Conservation (phyloP, 176 grass and related monocot species). For the Triticum turgidum region DNA sequence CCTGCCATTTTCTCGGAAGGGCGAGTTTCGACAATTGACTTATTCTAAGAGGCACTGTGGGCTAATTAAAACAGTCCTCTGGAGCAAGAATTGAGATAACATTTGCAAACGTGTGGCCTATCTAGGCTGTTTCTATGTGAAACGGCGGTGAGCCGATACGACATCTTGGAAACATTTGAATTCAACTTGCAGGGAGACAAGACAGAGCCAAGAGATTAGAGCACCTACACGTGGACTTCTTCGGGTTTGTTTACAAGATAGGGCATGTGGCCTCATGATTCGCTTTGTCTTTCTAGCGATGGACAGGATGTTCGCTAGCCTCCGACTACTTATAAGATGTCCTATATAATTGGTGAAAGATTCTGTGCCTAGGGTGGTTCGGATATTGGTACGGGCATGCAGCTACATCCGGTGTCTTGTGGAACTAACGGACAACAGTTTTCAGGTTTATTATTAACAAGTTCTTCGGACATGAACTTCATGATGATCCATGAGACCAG, state of each 20-base stretch:
- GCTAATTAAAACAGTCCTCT: background rate
- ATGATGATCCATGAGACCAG: background rate
- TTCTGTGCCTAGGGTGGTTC: constrained; percentile 19
- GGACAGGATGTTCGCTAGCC: constrained; percentile 11
- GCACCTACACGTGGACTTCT: background rate
- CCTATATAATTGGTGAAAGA: background rate
- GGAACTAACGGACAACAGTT: background rate
- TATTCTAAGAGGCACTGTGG: no score
- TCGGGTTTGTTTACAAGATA: background rate
- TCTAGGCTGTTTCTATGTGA: background rate
- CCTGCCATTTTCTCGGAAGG: constrained; percentile 25
- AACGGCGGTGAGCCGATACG: background rate
- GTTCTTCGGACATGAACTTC: background rate
- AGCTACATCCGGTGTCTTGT: background rate
- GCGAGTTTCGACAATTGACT: constrained; percentile 8
- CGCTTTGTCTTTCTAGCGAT: background rate
- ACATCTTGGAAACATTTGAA: background rate
- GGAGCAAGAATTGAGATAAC: background rate
- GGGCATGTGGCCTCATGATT: constrained; percentile 1
- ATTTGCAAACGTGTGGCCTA: constrained; percentile 10
- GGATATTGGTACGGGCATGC: background rate
- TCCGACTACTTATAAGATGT: background rate
- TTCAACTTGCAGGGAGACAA: background rate
- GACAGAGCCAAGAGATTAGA: background rate
- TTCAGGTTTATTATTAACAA: background rate